These are phyloP conservation scores for Umbilicus rupestris DNA, from an alignment of 164 flowering plant species.

Conservation along the genomic window DNA sequence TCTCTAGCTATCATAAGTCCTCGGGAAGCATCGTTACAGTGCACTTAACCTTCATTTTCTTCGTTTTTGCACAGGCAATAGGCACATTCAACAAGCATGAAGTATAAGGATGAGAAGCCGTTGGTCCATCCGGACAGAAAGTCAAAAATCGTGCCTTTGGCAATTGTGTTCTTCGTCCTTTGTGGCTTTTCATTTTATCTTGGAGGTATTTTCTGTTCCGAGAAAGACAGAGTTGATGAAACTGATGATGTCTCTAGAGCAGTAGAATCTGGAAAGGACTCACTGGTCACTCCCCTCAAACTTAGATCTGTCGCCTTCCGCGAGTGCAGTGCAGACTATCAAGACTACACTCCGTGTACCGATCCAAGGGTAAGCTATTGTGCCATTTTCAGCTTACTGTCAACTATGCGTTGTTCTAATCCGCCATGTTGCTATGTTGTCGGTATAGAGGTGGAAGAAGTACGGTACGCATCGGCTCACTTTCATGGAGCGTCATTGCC, in stretches of 20 bases:
- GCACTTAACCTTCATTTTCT: no score
- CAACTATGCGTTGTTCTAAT: conserved; percentile 12
- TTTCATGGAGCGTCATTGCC: conserved; percentile 93
- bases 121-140: conserved; percentile 2
- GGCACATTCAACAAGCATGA: conserved; percentile 9
- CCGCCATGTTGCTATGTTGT: neutral
- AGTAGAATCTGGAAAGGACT: neutral
- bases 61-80: conserved; percentile 6
- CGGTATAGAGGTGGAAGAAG: conserved; percentile 41
- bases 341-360: conserved; percentile 3
- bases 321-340: conserved; percentile 1
- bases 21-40: no score
- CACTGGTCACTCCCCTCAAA: neutral
- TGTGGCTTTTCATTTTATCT: conserved; percentile 1
- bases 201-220: conserved; percentile 1
- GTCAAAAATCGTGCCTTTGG: neutral
- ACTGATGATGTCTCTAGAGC: neutral
- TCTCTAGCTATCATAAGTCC: no score
- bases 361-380: neutral
- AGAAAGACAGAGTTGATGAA: neutral
- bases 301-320: neutral
- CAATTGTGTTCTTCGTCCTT: neutral
- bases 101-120: conserved; percentile 8
- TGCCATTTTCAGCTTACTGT: neutral
- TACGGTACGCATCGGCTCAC: conserved; percentile 65